Evolutionary conservation across 805 yeast species (phyloP).

Genomic region (Lachancea lanzarotensis): DNA sequence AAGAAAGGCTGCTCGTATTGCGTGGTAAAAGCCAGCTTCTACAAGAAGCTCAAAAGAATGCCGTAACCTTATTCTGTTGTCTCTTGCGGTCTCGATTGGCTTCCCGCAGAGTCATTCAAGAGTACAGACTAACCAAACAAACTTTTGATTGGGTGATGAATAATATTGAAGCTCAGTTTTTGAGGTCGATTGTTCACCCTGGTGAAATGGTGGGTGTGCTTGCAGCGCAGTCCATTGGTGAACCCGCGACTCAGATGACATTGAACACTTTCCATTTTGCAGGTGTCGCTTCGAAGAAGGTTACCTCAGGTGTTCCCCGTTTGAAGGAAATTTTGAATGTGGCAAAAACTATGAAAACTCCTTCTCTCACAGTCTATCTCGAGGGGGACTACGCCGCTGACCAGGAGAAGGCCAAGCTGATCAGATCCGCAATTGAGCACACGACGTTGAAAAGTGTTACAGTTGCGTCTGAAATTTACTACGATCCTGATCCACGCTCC

Average conservation of each 20-base stretch:
- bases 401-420: constrained; percentile 88
- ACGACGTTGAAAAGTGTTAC: constrained; percentile 92
- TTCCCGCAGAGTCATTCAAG: constrained; percentile 84
- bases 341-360: constrained; percentile 98
- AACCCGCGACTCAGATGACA: constrained; percentile 98
- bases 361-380: constrained; percentile 94
- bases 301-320: constrained; percentile 96
- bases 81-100: constrained; percentile 89
- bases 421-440: constrained; percentile 95
- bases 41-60: constrained; percentile 86
- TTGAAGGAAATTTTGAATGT: constrained; percentile 96
- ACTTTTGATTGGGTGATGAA: constrained; percentile 97
- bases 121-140: constrained; percentile 71
- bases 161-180: constrained; percentile 89
- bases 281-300: constrained; percentile 95
- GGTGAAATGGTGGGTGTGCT: constrained; percentile 99
- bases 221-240: constrained; percentile 97
- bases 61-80: constrained; percentile 84
- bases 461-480: constrained; percentile 93
- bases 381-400: constrained; percentile 74
- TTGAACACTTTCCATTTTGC: constrained; percentile 96
- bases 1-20: constrained; percentile 62
- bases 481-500: constrained; percentile 95
- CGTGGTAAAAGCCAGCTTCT: constrained; percentile 74
- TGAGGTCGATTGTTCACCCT: constrained; percentile 85